Evolutionary conservation across 2,329 filamentous ascomycete species (phyloP).

Genomic region (Beauveria australis): DNA sequence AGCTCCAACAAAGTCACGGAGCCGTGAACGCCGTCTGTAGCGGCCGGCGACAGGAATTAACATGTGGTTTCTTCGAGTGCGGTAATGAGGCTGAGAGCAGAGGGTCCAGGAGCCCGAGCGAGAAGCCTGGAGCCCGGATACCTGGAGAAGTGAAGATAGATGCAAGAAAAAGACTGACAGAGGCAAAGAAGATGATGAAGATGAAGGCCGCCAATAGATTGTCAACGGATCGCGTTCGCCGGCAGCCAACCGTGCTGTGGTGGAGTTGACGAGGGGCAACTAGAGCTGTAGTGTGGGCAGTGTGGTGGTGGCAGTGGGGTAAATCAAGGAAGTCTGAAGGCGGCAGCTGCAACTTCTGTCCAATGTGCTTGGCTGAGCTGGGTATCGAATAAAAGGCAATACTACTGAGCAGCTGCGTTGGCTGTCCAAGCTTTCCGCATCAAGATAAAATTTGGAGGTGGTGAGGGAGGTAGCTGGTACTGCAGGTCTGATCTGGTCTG

Average conservation of each 20-base stretch:
- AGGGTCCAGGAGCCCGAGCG: conserved; percentile 1
- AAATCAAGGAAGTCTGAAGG: neutral
- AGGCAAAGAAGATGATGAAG: neutral
- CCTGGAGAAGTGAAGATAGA: neutral
- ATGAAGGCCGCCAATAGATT: neutral
- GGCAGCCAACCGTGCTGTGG: conserved; percentile 25
- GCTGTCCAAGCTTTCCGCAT: no score
- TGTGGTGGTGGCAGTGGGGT: neutral
- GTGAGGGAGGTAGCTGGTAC: no score
- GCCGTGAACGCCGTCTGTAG: conserved; percentile 46
- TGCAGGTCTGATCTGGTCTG: no score
- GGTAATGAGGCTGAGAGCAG: neutral
- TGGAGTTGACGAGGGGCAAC: conserved; percentile 25
- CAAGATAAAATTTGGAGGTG: no score
- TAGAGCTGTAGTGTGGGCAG: neutral
- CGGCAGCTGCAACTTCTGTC: no score
- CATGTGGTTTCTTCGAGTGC: conserved; percentile 38
- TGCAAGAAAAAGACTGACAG: neutral
- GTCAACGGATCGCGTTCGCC: neutral
- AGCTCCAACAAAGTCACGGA: conserved; percentile 41
- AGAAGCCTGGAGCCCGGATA: conserved; percentile 7
- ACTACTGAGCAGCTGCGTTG: no score
- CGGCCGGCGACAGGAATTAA: conserved; percentile 35
- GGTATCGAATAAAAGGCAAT: no score
- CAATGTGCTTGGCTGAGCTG: no score